A percentile compares a stretch with the other conserved stretches of the same genome.
These are phyloP conservation scores for Fusarium sterilihyphosum DNA, from an alignment of 2,329 filamentous ascomycete genomes.

Conservation along the genomic window DNA sequence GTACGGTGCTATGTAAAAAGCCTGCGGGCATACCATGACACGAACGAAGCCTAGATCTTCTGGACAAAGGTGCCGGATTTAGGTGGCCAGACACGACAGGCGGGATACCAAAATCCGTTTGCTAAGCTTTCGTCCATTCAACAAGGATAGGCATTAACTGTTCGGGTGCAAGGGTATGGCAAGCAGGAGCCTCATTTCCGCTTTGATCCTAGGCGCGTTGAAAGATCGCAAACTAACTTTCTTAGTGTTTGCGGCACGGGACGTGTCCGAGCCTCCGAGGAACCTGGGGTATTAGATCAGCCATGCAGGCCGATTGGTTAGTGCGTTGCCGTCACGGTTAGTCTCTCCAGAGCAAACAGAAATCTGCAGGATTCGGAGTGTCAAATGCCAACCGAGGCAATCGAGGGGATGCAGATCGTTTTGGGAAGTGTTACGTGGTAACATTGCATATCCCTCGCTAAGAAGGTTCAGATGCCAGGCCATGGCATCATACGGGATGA, in stretches of 20 bases:
- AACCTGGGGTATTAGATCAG: rapidly evolving
- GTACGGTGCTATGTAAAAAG: rapidly evolving
- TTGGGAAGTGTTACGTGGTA: background rate
- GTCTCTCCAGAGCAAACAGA: background rate
- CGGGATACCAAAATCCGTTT: too few relatives aligned
- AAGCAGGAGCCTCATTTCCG: background rate
- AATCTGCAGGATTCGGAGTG: background rate
- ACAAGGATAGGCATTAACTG: background rate
- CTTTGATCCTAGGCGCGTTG: background rate
- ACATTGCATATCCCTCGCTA: background rate
- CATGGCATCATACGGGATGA: background rate
- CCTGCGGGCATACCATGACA: background rate
- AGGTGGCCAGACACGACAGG: background rate
- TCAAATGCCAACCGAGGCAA: background rate
- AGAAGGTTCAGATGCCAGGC: background rate
- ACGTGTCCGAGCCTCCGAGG: background rate
- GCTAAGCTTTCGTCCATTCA: background rate
- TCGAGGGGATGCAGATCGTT: background rate
- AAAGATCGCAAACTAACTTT: background rate
- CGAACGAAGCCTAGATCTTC: background rate
- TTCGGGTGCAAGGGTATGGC: background rate
- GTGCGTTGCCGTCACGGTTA: rapidly evolving
- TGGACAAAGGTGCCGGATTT: background rate
- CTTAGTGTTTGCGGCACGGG: background rate
- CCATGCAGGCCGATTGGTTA: background rate